A percentile compares a stretch with the other conserved stretches of the same genome.
Conservation (phyloP, 1,139 yeast species). For the Yamadazyma diospyri region DNA sequence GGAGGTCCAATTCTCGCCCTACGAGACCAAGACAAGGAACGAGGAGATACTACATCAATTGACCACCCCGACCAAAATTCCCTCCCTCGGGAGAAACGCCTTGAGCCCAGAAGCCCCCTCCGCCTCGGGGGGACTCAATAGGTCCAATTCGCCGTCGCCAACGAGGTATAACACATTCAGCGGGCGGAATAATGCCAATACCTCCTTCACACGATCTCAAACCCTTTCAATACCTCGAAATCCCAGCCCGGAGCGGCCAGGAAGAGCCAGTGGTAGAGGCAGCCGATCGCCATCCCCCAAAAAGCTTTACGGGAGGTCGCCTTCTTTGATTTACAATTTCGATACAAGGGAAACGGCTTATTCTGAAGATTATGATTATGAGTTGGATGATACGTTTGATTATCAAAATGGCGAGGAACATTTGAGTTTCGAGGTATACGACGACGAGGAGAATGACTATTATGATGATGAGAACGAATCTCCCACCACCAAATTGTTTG, state of each 20-base stretch:
- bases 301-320: constrained; percentile 18
- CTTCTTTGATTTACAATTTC: constrained; percentile 26
- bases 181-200: constrained; percentile 4
- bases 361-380: constrained; percentile 7
- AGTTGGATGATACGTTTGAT: constrained; percentile 5
- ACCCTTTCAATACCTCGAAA: constrained; percentile 11
- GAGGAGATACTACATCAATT: constrained; percentile 14
- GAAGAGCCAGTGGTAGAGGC: constrained; percentile 6
- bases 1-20: constrained; percentile 1
- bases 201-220: constrained; percentile 10
- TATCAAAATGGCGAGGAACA: constrained; percentile 1
- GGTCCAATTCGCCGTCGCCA: constrained; percentile 8
- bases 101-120: constrained; percentile 3
- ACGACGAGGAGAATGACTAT: constrained; percentile 5
- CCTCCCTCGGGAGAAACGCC: constrained; percentile 9
- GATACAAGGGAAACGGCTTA: constrained; percentile 23
- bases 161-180: constrained; percentile 8
- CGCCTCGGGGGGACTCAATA: constrained; percentile 1
- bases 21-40: constrained; percentile 5
- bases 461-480: constrained; percentile 16
- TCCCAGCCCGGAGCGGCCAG: constrained; percentile 7
- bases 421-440: constrained; percentile 2
- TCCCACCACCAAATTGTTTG: constrained; percentile 32
- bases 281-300: constrained; percentile 35
- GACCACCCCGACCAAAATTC: constrained; percentile 20